Evolutionary conservation across 805 yeast genomes (phyloP).

Genomic region (Myxozyma monticola): DNA sequence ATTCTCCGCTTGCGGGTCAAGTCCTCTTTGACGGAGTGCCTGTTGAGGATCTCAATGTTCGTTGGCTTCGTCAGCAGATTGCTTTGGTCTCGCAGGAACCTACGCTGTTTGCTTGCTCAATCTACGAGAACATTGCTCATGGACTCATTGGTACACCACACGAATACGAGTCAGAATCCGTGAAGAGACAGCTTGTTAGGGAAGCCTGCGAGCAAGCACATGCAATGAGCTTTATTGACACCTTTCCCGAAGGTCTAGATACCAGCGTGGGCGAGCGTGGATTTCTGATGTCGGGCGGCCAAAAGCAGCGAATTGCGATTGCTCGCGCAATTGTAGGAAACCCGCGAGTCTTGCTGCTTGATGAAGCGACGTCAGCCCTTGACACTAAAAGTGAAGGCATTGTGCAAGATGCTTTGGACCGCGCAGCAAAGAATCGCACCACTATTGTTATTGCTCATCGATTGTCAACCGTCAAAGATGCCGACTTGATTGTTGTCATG

Average conservation of each 20-base stretch:
- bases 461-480: slow-evolving; percentile 50
- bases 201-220: slow-evolving; percentile 55
- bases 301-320: too few relatives aligned
- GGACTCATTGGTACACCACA: slow-evolving; percentile 50
- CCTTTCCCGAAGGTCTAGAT: slow-evolving; percentile 55
- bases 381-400: too few relatives aligned
- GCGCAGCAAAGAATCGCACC: slow-evolving; percentile 39
- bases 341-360: slow-evolving; percentile 58
- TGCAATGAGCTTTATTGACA: slow-evolving; percentile 49
- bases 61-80: slow-evolving; percentile 68
- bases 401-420: slow-evolving; percentile 52
- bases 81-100: slow-evolving; percentile 96
- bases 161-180: slow-evolving; percentile 40
- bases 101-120: too few relatives aligned
- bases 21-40: slow-evolving; percentile 84
- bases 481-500: slow-evolving; percentile 50
- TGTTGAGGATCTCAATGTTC: slow-evolving; percentile 65
- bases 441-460: slow-evolving; percentile 56
- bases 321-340: too few relatives aligned
- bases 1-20: slow-evolving; percentile 73
- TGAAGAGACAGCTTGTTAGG: slow-evolving; percentile 41
- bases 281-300: too few relatives aligned
- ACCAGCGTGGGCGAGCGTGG: slow-evolving; percentile 53
- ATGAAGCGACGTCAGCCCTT: slow-evolving; percentile 67
- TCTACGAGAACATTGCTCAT: slow-evolving; percentile 75